Conservation (phyloP, 2,329 filamentous ascomycete genomes). For the Laburnicola sp. region DNA sequence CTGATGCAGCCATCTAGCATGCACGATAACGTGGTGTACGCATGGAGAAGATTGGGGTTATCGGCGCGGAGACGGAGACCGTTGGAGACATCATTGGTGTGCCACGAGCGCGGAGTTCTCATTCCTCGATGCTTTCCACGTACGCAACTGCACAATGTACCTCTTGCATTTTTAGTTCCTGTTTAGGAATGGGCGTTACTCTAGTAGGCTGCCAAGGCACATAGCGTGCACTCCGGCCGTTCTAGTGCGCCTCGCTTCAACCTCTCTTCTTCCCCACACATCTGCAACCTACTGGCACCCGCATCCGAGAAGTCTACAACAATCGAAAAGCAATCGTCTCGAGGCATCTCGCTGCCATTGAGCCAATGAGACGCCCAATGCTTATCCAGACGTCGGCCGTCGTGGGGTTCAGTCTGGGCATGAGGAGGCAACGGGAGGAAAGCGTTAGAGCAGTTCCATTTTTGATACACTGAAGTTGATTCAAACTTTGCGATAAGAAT, state of each 20-base stretch:
- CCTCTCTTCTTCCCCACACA: background rate
- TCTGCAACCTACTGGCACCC: slow-evolving; percentile 1
- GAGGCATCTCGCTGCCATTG: background rate
- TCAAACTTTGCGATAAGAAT: no score
- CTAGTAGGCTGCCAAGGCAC: slow-evolving; percentile 1
- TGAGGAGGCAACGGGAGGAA: no score
- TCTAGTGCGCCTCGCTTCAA: slow-evolving; percentile 1
- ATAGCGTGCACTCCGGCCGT: slow-evolving; percentile 5
- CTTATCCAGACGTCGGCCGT: no score
- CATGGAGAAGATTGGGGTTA: background rate
- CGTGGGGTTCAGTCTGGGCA: no score
- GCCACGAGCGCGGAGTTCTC: background rate
- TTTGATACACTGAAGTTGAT: no score
- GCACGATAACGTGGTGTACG: slow-evolving; percentile 1
- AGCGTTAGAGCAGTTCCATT: no score
- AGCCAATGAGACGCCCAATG: no score
- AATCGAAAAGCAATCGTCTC: background rate
- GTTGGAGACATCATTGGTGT: background rate
- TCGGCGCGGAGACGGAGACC: background rate
- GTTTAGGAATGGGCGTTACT: background rate
- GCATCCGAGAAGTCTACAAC: slow-evolving; percentile 1
- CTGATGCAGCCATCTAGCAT: background rate
- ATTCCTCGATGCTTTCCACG: background rate
- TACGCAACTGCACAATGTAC: background rate
- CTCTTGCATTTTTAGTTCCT: background rate